A percentile compares a stretch with the other conserved stretches of the same genome.
Conservation (phyloP, 2,329 filamentous ascomycete species). For the Xylaria sp. region DNA sequence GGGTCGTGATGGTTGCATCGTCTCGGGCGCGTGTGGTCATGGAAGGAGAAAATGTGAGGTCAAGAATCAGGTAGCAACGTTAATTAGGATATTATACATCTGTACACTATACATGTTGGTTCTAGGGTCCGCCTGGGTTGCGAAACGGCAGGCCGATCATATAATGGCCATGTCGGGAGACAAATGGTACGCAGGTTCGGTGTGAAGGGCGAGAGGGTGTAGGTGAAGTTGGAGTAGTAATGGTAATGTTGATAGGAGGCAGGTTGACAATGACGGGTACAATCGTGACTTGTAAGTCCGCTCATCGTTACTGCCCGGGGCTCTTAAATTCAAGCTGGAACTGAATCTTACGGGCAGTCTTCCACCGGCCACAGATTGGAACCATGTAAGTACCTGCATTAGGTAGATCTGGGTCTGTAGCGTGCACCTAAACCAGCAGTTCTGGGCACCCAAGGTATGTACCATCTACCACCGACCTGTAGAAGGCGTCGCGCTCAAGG, state of each 20-base stretch:
- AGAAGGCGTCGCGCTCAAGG: background rate
- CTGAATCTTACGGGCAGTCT: no score
- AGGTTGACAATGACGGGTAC: no score
- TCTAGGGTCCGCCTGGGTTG: conserved; percentile 7
- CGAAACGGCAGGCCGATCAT: conserved; percentile 14
- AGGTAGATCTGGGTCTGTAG: background rate
- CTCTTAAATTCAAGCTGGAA: no score
- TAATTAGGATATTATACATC: background rate
- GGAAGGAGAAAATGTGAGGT: conserved; percentile 15
- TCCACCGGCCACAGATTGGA: background rate
- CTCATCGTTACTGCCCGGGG: no score
- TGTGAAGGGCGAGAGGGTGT: background rate
- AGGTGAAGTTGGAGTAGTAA: background rate
- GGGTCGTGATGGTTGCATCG: conserved; percentile 31
- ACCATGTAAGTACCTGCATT: background rate
- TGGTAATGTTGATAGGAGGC: no score
- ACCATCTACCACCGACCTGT: background rate
- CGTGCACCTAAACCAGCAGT: background rate
- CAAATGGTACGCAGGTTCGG: background rate
- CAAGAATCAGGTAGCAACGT: conserved; percentile 3
- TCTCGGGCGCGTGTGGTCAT: conserved; percentile 13
- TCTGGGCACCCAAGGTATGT: background rate
- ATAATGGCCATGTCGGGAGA: background rate
- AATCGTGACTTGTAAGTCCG: no score
- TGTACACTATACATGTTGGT: conserved; percentile 25